Evolutionary conservation across 495 filamentous ascomycete genomes (phyloP).

Genomic region (Symbiotaphrina buchneri): DNA sequence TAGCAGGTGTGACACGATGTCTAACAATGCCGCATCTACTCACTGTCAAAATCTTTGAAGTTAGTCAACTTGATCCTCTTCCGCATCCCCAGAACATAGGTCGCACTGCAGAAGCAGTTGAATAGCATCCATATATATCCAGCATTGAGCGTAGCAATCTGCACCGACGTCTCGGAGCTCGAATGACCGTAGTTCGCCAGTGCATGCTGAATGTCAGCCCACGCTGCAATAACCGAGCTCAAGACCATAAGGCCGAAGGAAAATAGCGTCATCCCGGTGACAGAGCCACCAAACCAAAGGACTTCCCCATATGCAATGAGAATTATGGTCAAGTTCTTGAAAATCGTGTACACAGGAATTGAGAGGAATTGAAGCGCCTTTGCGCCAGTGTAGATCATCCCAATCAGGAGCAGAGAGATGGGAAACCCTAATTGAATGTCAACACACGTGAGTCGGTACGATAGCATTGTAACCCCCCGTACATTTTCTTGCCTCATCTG

Average conservation of each 20-base stretch:
- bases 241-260: constrained; percentile 97
- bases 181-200: constrained; percentile 34
- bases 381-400: constrained; percentile 97
- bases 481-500: constrained; percentile 85
- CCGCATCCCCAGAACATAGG: constrained; percentile 81
- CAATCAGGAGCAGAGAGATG: constrained; percentile 86
- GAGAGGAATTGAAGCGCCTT: constrained; percentile 94
- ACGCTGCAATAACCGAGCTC: constrained; percentile 84
- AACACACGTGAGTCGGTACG: neutral
- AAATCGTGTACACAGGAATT: constrained; percentile 98
- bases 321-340: constrained; percentile 99
- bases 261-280: constrained; percentile 69
- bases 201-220: constrained; percentile 91
- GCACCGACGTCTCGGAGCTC: constrained; percentile 33
- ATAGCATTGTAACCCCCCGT: constrained; percentile 10
- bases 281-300: constrained; percentile 93
- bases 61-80: constrained; percentile 99
- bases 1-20: neutral
- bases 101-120: constrained; percentile 89
- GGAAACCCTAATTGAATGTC: constrained; percentile 58
- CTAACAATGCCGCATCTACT: constrained; percentile 14
- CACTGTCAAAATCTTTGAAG: constrained; percentile 99
- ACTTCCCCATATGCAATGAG: constrained; percentile 98
- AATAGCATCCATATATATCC: constrained; percentile 97
- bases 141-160: constrained; percentile 77